Evolutionary conservation across 805 yeast genomes (phyloP).

Genomic region (Yarrowia keelungensis): DNA sequence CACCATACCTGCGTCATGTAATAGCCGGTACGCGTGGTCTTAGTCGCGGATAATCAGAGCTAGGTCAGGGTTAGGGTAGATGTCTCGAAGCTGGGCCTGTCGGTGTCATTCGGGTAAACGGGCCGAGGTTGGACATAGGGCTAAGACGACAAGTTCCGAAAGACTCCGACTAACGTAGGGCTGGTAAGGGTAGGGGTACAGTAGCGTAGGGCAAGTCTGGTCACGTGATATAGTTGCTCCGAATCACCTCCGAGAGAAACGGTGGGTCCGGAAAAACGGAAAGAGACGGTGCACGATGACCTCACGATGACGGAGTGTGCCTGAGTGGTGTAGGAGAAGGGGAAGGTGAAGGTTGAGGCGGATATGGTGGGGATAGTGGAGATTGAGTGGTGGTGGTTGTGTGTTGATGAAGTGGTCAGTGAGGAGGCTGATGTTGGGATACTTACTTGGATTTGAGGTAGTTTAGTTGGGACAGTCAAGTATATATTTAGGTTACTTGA

Average conservation of each 20-base stretch:
- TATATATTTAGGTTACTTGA: no score
- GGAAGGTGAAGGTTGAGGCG: no score
- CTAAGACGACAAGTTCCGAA: background rate
- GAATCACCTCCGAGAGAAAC: background rate
- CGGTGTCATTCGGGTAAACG: background rate
- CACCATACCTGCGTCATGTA: background rate
- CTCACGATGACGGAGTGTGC: no score
- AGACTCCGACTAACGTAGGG: background rate
- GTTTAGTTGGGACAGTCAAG: no score
- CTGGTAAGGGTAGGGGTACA: background rate
- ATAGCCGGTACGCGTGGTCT: background rate
- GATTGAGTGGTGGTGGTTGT: no score
- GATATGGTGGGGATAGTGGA: no score
- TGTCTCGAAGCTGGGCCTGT: no score
- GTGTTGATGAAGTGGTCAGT: no score
- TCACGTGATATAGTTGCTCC: constrained; percentile 15
- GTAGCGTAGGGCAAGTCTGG: background rate
- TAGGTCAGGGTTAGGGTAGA: constrained; percentile 1
- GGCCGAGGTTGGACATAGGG: background rate
- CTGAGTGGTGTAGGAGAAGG: no score
- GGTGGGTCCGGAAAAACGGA: background rate
- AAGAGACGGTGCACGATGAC: no score
- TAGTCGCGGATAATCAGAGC: background rate
- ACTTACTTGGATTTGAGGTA: no score
- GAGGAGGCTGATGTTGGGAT: no score